Conservation (phyloP, 345 rosid genomes). For the Dovyalis caffra region DNA sequence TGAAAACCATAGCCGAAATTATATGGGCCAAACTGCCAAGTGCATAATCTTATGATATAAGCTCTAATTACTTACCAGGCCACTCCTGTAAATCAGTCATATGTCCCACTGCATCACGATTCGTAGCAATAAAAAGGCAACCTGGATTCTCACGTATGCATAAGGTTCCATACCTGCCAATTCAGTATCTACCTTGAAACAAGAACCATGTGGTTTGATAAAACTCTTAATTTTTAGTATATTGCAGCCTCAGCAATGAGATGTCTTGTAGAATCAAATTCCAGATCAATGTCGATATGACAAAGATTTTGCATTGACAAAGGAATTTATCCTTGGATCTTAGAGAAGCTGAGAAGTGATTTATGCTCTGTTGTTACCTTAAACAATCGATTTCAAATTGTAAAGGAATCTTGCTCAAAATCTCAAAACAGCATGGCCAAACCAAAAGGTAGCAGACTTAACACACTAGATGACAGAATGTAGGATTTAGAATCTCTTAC, state of each 20-base stretch:
- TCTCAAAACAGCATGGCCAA: neutral
- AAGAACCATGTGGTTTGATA: neutral
- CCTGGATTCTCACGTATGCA: slow-evolving; percentile 95
- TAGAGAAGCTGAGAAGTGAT: neutral
- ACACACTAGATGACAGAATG: slow-evolving; percentile 4
- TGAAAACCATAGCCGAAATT: slow-evolving; percentile 33
- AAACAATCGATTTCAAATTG: neutral
- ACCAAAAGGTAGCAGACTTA: neutral
- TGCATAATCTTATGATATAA: neutral
- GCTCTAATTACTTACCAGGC: slow-evolving; percentile 58
- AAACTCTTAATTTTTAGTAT: neutral
- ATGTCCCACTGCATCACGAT: slow-evolving; percentile 85
- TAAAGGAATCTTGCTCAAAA: neutral
- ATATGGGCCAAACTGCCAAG: slow-evolving; percentile 4
- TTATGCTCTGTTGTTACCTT: neutral
- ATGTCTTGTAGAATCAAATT: neutral
- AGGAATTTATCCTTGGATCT: neutral
- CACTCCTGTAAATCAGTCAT: slow-evolving; percentile 88
- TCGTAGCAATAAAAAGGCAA: slow-evolving; percentile 88
- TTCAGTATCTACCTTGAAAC: neutral
- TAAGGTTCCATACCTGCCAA: slow-evolving; percentile 78
- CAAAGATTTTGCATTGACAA: neutral
- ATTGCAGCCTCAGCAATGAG: neutral
- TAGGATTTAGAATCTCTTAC: slow-evolving; percentile 42
- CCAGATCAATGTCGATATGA: neutral